Base-by-base conservation (phyloP, 352 stramenopile genomes). In the Phytophthora fragariaefolia region DNA sequence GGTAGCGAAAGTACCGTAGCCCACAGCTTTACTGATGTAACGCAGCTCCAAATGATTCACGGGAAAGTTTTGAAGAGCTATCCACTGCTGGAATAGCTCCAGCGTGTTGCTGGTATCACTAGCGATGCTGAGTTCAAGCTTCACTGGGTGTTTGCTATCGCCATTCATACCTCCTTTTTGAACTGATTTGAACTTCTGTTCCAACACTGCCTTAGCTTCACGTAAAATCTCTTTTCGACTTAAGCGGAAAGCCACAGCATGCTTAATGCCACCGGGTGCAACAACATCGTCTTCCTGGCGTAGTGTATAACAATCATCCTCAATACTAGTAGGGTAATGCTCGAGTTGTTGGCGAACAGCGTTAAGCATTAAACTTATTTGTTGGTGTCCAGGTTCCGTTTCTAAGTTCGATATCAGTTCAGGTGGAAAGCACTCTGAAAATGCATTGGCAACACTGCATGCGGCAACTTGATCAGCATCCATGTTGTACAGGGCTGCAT, bases 1-100 rank as follows among this genome's bases (percentile, higher is more conserved):
- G 9, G 73, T 76, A 27, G 85, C 82, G 40, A 96, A 82, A 1
- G 84, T 74, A 7, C 89, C 89, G 32, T 85, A 92, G 12, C 91
- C 82, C 42, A 95, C 72, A 2, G 49, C 52, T 13, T 78, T 60
- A 15, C 47, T 79, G 3, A 90, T 52, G 49, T 85, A 92, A 7
- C 68, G 68, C 20, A 92, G 70, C 57, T 83, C 63, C 6, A 95
- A 48, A 49, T 90, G 72, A 49, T 92, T 87, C 30, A 83, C 43
- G 0, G 77, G 71, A n/a, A 87, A 74, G 4, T 54, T 4, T 15
- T 74, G 68, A 6, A 27, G 13, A 6, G 51, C 24, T 38, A 95
- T 74, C 81, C 79, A 95, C 18, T 49, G 30, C 46, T 83, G 58
- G 24, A 95, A 90, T 7, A 58, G 50, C 23, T 63, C 48, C 20